Evolutionary conservation across 2,329 filamentous ascomycete genomes (phyloP), one percentile per base, ranked within the genome.

Genomic region (Beauveria bassiana): DNA sequence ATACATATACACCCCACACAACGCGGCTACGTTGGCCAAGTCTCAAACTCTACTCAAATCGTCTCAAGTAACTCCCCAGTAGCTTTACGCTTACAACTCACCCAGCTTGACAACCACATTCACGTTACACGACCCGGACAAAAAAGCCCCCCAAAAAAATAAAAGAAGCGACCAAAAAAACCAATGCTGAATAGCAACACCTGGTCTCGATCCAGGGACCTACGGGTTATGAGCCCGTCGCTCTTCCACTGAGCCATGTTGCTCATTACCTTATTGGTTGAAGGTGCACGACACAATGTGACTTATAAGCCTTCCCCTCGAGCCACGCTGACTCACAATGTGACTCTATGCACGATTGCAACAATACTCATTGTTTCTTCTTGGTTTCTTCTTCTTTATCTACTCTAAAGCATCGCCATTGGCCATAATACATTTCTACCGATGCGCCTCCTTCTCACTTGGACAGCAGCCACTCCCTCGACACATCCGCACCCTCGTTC

Each of bases 401-500:
- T 6, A 42, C 9, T 59, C 6, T 45, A 5, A 10, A 26, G 28
- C 26, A 31, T 16, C 8, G 5, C 16, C 7, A 22, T 12, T 34
- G 9, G 3, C 9, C 46, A 40, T 57, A 4, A 4, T 58, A 42
- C 16, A 58, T 16, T 34, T 42, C 31, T 22, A 58, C 12, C 1
- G 3, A 12, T 16, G 16, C 24, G 1, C 6, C 28, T 10, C 31
- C n/a, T 10, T n/a, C n/a, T 43, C 20, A 59, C 31, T 40, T 47
- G 16, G 47, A 52, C 47, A 70, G 31, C 12, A 74, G 64, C 70
- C 70, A 71, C 18, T 71, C 68, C 57, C 72, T 64, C 26, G 71
- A 69, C 14, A 68, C 69, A 64, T 73, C 73, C 67, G 78, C 61
- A 1, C 78, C 78, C 68, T 85, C 81, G 58, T 76, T 78, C 72